Conservation (phyloP, 2,329 filamentous ascomycete species). For the Aureobasidium lini region DNA sequence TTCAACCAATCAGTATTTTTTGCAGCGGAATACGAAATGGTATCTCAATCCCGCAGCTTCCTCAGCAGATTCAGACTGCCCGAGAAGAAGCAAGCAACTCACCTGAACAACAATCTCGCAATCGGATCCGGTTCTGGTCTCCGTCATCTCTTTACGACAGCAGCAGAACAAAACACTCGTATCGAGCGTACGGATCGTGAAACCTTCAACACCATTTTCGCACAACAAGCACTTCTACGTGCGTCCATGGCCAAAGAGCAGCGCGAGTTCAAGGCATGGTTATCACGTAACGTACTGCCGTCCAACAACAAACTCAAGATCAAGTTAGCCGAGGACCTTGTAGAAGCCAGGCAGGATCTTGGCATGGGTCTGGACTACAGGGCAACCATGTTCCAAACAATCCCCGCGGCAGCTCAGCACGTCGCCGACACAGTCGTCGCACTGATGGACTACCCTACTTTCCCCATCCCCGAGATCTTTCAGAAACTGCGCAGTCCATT, state of each 20-base stretch:
- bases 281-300: neutral
- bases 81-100: neutral
- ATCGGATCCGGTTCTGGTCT: constrained; percentile 2
- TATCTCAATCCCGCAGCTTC: neutral
- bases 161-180: neutral
- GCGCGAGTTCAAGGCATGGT: constrained; percentile 3
- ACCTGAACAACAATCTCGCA: neutral
- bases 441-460: neutral
- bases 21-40: neutral
- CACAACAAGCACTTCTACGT: constrained; percentile 5
- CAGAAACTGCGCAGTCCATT: neutral
- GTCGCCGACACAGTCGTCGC: neutral
- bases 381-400: constrained; percentile 5
- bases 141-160: constrained; percentile 4
- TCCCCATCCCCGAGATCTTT: neutral
- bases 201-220: constrained; percentile 11
- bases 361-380: constrained; percentile 8
- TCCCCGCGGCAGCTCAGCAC: neutral
- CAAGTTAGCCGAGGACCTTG: constrained; percentile 1
- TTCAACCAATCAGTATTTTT: constrained; percentile 14
- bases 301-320: constrained; percentile 5
- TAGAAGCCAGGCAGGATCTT: constrained; percentile 5
- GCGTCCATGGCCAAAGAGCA: constrained; percentile 4
- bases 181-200: constrained; percentile 7
- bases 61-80: constrained; percentile 7